phyloP scores from a whole-genome alignment of 495 filamentous ascomycete genomes.

The Penicillium tannophilum region DNA sequence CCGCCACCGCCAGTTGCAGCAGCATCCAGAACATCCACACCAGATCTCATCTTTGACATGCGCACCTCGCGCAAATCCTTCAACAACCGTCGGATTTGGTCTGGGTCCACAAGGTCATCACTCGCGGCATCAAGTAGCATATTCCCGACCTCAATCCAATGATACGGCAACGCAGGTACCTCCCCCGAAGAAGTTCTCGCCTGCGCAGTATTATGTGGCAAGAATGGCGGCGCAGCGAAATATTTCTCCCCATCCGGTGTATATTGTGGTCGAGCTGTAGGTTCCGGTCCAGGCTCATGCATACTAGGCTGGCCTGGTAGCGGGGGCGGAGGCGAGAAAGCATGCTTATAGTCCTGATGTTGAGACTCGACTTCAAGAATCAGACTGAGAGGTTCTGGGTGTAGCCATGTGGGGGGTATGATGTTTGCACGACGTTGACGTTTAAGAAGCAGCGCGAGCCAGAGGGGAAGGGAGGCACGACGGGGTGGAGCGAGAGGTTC shows the following conservation, averaged over 20 bases:
- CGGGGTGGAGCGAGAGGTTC: constrained; percentile 78
- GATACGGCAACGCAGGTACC: constrained; percentile 75
- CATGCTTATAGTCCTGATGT: constrained; percentile 50
- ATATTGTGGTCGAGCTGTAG: constrained; percentile 38
- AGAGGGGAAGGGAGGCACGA: constrained; percentile 79
- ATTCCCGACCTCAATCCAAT: constrained; percentile 89
- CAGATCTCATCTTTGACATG: constrained; percentile 82
- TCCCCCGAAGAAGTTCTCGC: constrained; percentile 26
- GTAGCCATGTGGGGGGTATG: constrained; percentile 85
- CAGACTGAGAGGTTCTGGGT: constrained; percentile 65
- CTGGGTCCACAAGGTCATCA: constrained; percentile 80
- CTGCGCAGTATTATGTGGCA: constrained; percentile 46
- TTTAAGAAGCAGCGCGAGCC: constrained; percentile 97
- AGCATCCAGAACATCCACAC: constrained; percentile 68
- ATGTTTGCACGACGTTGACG: constrained; percentile 94
- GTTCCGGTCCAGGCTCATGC: constrained; percentile 32
- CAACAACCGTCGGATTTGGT: constrained; percentile 72
- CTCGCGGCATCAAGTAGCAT: constrained; percentile 79
- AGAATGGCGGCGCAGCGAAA: constrained; percentile 42
- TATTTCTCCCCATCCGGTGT: constrained; percentile 47
- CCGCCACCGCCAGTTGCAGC: constrained; percentile 63
- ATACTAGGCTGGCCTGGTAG: constrained; percentile 51
- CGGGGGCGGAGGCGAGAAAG: constrained; percentile 75
- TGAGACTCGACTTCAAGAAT: constrained; percentile 83
- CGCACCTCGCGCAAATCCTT: constrained; percentile 85